Base-by-base conservation (phyloP, 78 protist genomes). In the Trichosphaerium sp. region DNA sequence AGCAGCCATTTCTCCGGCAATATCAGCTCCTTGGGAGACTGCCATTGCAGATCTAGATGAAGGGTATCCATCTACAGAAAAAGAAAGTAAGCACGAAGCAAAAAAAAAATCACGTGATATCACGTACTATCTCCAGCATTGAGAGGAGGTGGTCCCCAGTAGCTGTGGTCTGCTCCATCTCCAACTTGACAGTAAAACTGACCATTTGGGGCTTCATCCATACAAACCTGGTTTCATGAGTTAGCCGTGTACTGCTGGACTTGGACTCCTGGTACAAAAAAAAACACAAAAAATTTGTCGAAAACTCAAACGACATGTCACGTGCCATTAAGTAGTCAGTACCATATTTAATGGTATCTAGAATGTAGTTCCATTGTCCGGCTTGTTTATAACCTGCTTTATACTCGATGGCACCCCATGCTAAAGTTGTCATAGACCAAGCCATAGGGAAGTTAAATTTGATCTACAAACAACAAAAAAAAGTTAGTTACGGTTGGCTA, bases 131-230 rank as follows among this genome's bases (percentile, higher is more conserved):
- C 63, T 68, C 56, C 65, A 15, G 58, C 65, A 51, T 66, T 73
- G 8, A 31, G 11, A 28, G 65, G 74, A 11, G 79, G 79, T 38
- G 79, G 79, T 11, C 79, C 79, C 79, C 79, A 73, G 21, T 6
- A 73, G 8, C 55, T 1, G 44, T 73, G 79, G 44, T 73, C 79
- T 6, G 29, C 4, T 34, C 65, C 70, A 61, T 73, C 79, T 34
- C 70, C 79, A 3, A 73, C 70, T 28, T 61, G 79, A 1, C 42
- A 64, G 35, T 23, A 71, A 44, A 73, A 73, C 44, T 47, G 68
- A 39, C 65, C 65, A 21, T 59, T 59, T n/a, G n/a, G n/a, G n/a
- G n/a, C n/a, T n/a, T n/a, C n/a, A n/a, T n/a, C n/a, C n/a, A n/a
- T n/a, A n/a, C n/a, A n/a, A n/a, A n/a, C n/a, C n/a, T n/a, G n/a